Base-by-base conservation (phyloP, 108 stramenopile species). In the Nitzschia palea region DNA sequence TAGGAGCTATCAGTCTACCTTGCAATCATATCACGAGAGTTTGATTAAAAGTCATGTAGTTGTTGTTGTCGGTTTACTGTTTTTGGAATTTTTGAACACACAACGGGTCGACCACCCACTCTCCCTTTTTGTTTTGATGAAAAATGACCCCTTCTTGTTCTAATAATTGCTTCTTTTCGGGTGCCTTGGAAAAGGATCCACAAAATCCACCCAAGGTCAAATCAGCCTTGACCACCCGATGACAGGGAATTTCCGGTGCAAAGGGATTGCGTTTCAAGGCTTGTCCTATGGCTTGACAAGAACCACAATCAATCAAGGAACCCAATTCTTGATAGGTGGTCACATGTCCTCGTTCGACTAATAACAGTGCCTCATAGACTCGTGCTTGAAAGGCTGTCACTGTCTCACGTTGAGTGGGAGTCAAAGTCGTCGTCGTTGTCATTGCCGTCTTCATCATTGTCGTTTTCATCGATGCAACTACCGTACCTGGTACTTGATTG, bases 161-260 rank as follows among this genome's bases (percentile, higher is more conserved):
- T 26, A 52, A 52, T 26, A 52, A 2, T 15, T n/a, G 4, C 40
- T 25, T 60, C 33, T 77, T 77, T 5, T 26, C 29, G 22, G 71
- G 70, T 56, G 67, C 43, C 32, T 77, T 71, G 22, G 51, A 40
- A 22, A 67, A 67, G 22, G 37, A 34, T 6, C 70, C 76, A 1
- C 27, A 20, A 54, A 71, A 77, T 20, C 76, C 76, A n/a, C 76
- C 69, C 27, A 77, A 20, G 2, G 57, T 50, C 12, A 29, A 20
- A 30, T 66, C 55, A 10, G 53, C 28, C 18, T 48, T 51, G 17
- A 77, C 70, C 18, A 77, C 77, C 0, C 77, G 71, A 43, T 78
- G 77, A 44, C 77, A 78, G 9, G 77, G 77, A 12, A 78, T 59
- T n/a, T 23, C 26, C 6, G 77, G 77, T 30, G 71, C 66, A 58